Conservation (phyloP, 352 stramenopile genomes). For the Pythium aristosporum region DNA sequence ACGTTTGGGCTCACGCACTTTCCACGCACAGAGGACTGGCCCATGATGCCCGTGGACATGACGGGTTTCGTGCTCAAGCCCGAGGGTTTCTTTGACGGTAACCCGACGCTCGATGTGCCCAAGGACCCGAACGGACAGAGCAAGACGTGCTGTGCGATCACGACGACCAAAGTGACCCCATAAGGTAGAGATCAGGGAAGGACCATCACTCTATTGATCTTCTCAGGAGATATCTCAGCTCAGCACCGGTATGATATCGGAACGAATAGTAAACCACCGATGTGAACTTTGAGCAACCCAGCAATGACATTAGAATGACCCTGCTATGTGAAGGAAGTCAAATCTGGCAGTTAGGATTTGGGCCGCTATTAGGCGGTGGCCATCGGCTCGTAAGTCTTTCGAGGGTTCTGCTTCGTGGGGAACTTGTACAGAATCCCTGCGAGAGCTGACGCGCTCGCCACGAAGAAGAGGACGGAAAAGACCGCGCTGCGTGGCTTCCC, state of each 20-base stretch:
- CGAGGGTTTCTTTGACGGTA: constrained; percentile 68
- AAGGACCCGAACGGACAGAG: constrained; percentile 35
- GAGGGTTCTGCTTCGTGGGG: constrained; percentile 2
- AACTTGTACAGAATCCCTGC: constrained; percentile 14
- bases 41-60: constrained; percentile 76
- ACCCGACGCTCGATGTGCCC: constrained; percentile 46
- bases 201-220: too few relatives aligned
- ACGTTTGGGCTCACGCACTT: constrained; percentile 72
- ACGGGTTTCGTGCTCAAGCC: constrained; percentile 69
- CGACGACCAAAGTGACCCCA: too few relatives aligned
- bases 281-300: too few relatives aligned
- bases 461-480: constrained; percentile 13
- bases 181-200: too few relatives aligned
- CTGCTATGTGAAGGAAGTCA: too few relatives aligned
- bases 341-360: too few relatives aligned
- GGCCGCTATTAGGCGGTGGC: constrained; percentile 1
- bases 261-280: too few relatives aligned
- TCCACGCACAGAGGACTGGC: constrained; percentile 67
- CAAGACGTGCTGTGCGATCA: too few relatives aligned
- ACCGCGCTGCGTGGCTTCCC: constrained; percentile 1
- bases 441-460: constrained; percentile 5
- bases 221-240: too few relatives aligned
- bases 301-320: too few relatives aligned
- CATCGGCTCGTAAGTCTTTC: constrained; percentile 5
- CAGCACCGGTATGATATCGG: too few relatives aligned